Percentiles rank a stretch among this genome's conserved stretches.
These are phyloP conservation scores for Galerina marginata DNA, from an alignment of 768 basidiomycete genomes.

Conservation along the genomic window DNA sequence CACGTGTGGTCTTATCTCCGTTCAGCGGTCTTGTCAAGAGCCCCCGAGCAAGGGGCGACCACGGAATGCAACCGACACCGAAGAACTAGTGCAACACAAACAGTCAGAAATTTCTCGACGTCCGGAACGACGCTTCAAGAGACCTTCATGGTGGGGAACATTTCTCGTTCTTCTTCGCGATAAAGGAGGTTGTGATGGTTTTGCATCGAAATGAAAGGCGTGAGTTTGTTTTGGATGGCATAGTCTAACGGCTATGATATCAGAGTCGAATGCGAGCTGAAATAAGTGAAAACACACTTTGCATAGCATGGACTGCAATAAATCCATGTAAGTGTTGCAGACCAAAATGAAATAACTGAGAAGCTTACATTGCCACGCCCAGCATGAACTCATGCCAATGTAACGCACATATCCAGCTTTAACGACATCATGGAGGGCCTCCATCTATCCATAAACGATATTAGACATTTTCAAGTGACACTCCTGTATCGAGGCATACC, in stretches of 20 bases:
- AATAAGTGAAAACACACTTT: conserved; percentile 40
- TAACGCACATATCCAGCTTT: conserved; percentile 68
- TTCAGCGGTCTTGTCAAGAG: conserved; percentile 49
- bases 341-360: not conserved
- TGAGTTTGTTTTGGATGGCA: conserved; percentile 59
- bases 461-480: not conserved
- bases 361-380: conserved; percentile 57
- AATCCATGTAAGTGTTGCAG: not conserved
- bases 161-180: conserved; percentile 67
- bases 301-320: conserved; percentile 56
- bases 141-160: conserved; percentile 64
- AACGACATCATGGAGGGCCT: conserved; percentile 71
- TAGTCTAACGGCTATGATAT: conserved; percentile 45
- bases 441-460: conserved; percentile 48
- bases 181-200: conserved; percentile 66
- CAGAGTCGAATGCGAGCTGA: not conserved
- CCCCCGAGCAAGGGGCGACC: conserved; percentile 63
- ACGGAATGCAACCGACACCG: conserved; percentile 62
- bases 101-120: not conserved
- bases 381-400: conserved; percentile 63
- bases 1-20: conserved; percentile 44
- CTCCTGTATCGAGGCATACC: conserved; percentile 25
- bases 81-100: conserved; percentile 40
- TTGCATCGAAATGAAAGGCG: conserved; percentile 72
- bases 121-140: not conserved